Percentiles rank a stretch among this genome's conserved stretches.
These are phyloP conservation scores for Solanum chmielewskii DNA, from an alignment of 257 asterid genomes.

Conservation along the genomic window DNA sequence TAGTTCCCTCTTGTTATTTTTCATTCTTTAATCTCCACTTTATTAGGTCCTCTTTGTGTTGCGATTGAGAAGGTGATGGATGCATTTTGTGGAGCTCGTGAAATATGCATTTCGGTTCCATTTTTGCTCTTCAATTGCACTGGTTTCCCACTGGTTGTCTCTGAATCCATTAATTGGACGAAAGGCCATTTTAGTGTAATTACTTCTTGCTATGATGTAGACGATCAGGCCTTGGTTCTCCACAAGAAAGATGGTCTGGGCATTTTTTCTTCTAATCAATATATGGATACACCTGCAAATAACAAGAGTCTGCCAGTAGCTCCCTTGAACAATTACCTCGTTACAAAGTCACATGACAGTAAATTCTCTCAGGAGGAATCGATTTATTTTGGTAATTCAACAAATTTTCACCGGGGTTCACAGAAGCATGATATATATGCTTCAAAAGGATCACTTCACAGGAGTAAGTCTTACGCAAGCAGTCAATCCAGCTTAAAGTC, in stretches of 20 bases:
- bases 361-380: constrained; percentile 1
- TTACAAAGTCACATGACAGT: neutral
- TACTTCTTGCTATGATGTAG: constrained; percentile 75
- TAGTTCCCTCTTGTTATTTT: neutral
- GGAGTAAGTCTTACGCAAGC: constrained; percentile 16
- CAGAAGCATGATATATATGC: constrained; percentile 5
- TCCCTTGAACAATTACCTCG: constrained; percentile 7
- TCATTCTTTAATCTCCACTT: neutral
- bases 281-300: constrained; percentile 29
- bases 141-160: constrained; percentile 73
- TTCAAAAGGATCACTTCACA: neutral
- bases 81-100: constrained; percentile 95
- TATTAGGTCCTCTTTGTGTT: constrained; percentile 65
- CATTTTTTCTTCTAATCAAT: constrained; percentile 45
- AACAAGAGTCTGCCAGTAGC: constrained; percentile 6
- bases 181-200: constrained; percentile 54
- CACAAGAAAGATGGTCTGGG: constrained; percentile 68
- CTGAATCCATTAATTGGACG: constrained; percentile 44
- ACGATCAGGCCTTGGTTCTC: constrained; percentile 35
- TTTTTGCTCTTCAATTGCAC: constrained; percentile 82
- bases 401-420: constrained; percentile 5
- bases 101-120: constrained; percentile 67
- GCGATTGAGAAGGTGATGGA: constrained; percentile 87
- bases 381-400: constrained; percentile 10
- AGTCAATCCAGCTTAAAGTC: constrained; percentile 25